These are phyloP conservation scores for Penicillium brasilianum DNA, from an alignment of 2,329 filamentous ascomycete genomes.

Conservation along the genomic window DNA sequence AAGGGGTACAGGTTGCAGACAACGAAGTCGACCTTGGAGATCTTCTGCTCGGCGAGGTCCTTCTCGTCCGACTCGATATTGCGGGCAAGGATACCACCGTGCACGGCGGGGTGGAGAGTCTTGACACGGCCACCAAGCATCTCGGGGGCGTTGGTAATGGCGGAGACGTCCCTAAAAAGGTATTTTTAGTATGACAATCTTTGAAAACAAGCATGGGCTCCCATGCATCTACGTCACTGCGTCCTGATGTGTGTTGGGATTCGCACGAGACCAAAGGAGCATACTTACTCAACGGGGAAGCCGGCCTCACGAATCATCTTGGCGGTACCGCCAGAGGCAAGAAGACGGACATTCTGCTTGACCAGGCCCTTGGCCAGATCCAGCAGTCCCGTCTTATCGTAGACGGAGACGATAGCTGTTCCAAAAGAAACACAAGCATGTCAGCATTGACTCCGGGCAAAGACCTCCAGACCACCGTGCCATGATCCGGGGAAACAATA, in stretches of 20 bases:
- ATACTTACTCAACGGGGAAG: slow-evolving; percentile 85
- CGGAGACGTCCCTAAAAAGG: slow-evolving; percentile 79
- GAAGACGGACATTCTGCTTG: slow-evolving; percentile 86
- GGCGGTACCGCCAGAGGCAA: slow-evolving; percentile 93
- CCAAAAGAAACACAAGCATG: slow-evolving; percentile 6
- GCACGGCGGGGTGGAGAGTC: slow-evolving; percentile 93
- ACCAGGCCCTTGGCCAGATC: slow-evolving; percentile 90
- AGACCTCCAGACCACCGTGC: slow-evolving; percentile 18
- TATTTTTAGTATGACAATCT: slow-evolving; percentile 6
- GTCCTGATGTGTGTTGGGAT: not conserved
- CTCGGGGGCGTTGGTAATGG: slow-evolving; percentile 95
- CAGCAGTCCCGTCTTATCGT: slow-evolving; percentile 95
- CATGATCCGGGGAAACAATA: slow-evolving; percentile 31
- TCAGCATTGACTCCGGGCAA: slow-evolving; percentile 21
- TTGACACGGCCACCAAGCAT: slow-evolving; percentile 94
- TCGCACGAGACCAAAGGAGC: slow-evolving; percentile 9
- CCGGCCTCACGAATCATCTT: slow-evolving; percentile 96
- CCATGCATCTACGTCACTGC: not conserved
- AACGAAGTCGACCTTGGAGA: slow-evolving; percentile 92
- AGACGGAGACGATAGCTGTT: slow-evolving; percentile 91
- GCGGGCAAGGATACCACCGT: slow-evolving; percentile 83
- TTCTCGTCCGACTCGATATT: slow-evolving; percentile 95
- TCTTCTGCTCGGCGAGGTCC: slow-evolving; percentile 92
- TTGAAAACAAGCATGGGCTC: slow-evolving; percentile 2
- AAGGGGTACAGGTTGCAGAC: slow-evolving; percentile 99